Evolutionary conservation across 352 stramenopile genomes (phyloP), one percentile per base, ranked within the genome.

Genomic region (Phytopythium vexans): DNA sequence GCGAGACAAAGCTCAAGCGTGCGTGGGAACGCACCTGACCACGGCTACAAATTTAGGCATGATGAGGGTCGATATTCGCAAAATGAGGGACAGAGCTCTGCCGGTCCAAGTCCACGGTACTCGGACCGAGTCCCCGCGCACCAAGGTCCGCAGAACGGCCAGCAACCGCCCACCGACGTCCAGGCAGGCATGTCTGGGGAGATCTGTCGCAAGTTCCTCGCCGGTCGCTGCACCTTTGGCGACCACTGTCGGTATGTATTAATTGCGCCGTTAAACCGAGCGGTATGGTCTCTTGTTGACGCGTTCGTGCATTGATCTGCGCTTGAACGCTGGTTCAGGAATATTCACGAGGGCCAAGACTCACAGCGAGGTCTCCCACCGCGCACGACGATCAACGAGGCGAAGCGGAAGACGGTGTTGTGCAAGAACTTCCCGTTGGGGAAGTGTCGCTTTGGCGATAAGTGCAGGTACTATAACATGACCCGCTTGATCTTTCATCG

Each of bases 401-500:
- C 48, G 32, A 77, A 69, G 58, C 77, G 76, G 41, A 92, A 94
- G 69, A 91, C 84, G 8, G 74, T 83, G 56, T 58, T 94, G 32
- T 94, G 84, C 63, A 74, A 73, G 38, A 90, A 91, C 52, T 92
- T 74, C 51, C 82, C 81, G 2, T 49, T 70, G 27, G 81, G 81
- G 5, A 84, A 60, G n/a, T 94, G 84, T 58, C 80, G 82, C 50
- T 94, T 80, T 72, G 84, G 84, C 52, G 82, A 89, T 69, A 86
- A 84, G 39, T 94, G 84, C 80, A 92, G 72, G 80, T 93, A 82
- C 57, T 64, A 66, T 64, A 45, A 42, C 47, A 27, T 9, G 12
- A 47, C 21, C 27, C 27, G 46, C 31, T 42, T 45, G 42, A 45
- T 45, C 21, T 48, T 54, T 38, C 33, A 39, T 38, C 45, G 15